Base-by-base conservation (phyloP, 2,329 filamentous ascomycete genomes). In the Monilinia fructigena region DNA sequence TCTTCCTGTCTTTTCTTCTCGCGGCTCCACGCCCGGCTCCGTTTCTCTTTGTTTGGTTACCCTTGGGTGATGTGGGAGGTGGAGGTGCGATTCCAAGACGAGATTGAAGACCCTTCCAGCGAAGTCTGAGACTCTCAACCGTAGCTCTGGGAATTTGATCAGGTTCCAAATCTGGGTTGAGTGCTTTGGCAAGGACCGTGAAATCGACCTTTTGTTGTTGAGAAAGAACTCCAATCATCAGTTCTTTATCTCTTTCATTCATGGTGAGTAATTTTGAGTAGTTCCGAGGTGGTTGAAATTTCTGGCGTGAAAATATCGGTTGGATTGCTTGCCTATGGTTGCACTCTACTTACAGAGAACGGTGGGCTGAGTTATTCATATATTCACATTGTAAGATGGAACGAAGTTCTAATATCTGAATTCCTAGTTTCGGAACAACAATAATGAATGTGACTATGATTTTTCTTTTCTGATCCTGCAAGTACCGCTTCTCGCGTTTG, bases 181-280 rank as follows among this genome's bases (percentile, higher is more conserved):
- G 45, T 16, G 10, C 20, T 40, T 61, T 4, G 2, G 45, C 31
- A 14, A 61, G 58, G 58, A 2, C 4, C 50, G 28, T 52, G 14
- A 61, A 61, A 26, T 61, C 45, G 4, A 61, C 5, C 50, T 35
- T 31, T 2, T 38, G 20, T 1, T 26, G 8, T 7, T 61, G 58
- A 1, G 47, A 16, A 4, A 61, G 28, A 0, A 52, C 58, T 8
- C 28, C 45, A 20, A 26, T 38, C n/a, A 52, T 12, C 1, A 61
- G 16, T 26, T 61, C 45, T 38, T 61, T 61, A 16, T 61, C 58
- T n/a, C 38, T 61, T 2, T 61, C 58, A 31, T 61, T 61, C 58
- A 61, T 61, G 1, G 10, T 61, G 28, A n/a, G 8, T 35, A 28
- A 18, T 26, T 7, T 4, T 14, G 45, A 18, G n/a, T 38, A 26